These are phyloP conservation scores for Lactarius evosmus DNA, from an alignment of 768 basidiomycete species.

Conservation along the genomic window DNA sequence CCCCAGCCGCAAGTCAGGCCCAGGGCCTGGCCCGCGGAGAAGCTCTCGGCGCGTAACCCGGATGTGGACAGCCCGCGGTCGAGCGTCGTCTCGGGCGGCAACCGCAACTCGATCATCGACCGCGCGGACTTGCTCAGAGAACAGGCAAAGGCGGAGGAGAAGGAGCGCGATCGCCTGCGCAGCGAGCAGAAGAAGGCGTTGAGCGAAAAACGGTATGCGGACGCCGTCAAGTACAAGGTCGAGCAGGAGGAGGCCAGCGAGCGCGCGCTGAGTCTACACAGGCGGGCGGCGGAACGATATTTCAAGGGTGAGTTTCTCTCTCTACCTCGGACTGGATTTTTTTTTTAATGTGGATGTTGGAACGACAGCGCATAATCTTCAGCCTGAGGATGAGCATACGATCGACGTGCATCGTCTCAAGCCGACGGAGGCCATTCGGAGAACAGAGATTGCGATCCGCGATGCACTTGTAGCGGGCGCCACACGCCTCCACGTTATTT, in stretches of 20 bases:
- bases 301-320: conserved; percentile 33
- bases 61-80: conserved; percentile 23
- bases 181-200: conserved; percentile 31
- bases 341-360: neutral
- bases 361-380: conserved; percentile 34
- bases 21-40: conserved; percentile 17
- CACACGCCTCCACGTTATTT: conserved; percentile 36
- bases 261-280: conserved; percentile 33
- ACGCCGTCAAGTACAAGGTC: conserved; percentile 33
- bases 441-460: conserved; percentile 35
- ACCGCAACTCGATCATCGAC: conserved; percentile 29
- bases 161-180: conserved; percentile 29
- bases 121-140: conserved; percentile 35
- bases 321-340: neutral
- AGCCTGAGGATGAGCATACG: conserved; percentile 30
- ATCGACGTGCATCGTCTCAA: conserved; percentile 40
- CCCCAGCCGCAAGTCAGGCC: conserved; percentile 12
- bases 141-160: conserved; percentile 33
- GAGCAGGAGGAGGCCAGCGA: conserved; percentile 34
- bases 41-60: conserved; percentile 17
- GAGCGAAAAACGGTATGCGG: conserved; percentile 28
- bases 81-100: conserved; percentile 34
- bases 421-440: conserved; percentile 34
- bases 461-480: conserved; percentile 33
- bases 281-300: conserved; percentile 36